Conservation (phyloP, 2,329 filamentous ascomycete species). For the Penicillium occitanis region DNA sequence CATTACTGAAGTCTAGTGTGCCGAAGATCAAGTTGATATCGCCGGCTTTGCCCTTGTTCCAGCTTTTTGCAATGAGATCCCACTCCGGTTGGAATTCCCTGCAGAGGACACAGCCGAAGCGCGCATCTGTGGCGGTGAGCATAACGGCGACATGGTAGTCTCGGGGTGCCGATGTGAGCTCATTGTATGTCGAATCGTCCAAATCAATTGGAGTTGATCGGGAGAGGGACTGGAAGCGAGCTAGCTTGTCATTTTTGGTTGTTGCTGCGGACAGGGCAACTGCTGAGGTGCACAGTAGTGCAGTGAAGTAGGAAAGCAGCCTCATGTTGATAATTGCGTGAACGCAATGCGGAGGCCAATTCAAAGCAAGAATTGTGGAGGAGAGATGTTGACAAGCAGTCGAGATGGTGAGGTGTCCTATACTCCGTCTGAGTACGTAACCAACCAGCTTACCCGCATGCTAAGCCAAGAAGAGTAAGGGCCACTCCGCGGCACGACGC, state of each 20-base stretch:
- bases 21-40: conserved; percentile 66
- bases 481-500: background rate
- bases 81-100: conserved; percentile 92
- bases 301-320: conserved; percentile 35
- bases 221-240: conserved; percentile 67
- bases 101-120: conserved; percentile 84
- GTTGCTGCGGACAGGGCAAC: conserved; percentile 45
- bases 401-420: conserved; percentile 18
- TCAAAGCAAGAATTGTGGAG: background rate
- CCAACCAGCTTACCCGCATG: background rate
- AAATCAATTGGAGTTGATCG: conserved; percentile 72
- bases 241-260: conserved; percentile 66
- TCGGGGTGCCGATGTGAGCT: conserved; percentile 72
- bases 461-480: conserved; percentile 1
- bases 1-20: conserved; percentile 83
- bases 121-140: conserved; percentile 78
- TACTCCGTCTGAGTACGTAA: background rate
- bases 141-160: conserved; percentile 83
- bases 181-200: conserved; percentile 70
- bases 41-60: conserved; percentile 74
- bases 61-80: conserved; percentile 81
- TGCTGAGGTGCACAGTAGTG: conserved; percentile 39
- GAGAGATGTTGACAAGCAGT: background rate
- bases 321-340: conserved; percentile 30
- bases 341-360: background rate